These are phyloP conservation scores for Epicoccum nigrum DNA, from an alignment of 2,329 filamentous ascomycete species.

Conservation along the genomic window DNA sequence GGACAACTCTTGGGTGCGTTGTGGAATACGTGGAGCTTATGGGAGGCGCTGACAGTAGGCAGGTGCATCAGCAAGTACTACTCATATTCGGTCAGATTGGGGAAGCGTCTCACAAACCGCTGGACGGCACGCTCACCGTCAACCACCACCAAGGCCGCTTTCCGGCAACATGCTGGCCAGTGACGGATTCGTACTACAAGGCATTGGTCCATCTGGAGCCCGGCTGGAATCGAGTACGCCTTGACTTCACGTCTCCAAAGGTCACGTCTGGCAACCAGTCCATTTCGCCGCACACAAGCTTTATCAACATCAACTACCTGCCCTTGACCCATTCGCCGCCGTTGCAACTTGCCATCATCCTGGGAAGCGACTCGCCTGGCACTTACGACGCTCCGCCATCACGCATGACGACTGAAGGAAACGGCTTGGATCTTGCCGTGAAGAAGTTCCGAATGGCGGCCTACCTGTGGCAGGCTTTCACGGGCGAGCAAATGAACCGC, in stretches of 20 bases:
- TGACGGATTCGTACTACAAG: slow-evolving; percentile 89
- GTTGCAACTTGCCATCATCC: slow-evolving; percentile 83
- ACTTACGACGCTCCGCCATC: slow-evolving; percentile 84
- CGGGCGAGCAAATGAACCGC: slow-evolving; percentile 92
- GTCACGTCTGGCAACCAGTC: slow-evolving; percentile 71
- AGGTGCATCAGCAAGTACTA: slow-evolving; percentile 92
- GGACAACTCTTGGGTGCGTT: slow-evolving; percentile 82
- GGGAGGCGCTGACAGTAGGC: slow-evolving; percentile 23
- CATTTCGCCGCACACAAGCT: slow-evolving; percentile 76
- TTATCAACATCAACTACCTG: slow-evolving; percentile 84
- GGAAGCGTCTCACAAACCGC: slow-evolving; percentile 67
- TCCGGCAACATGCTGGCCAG: slow-evolving; percentile 83
- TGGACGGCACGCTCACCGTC: slow-evolving; percentile 82
- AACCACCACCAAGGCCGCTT: slow-evolving; percentile 85
- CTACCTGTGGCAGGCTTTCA: slow-evolving; percentile 97
- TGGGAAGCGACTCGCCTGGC: slow-evolving; percentile 85
- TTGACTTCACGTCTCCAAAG: slow-evolving; percentile 88
- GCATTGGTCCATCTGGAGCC: slow-evolving; percentile 87
- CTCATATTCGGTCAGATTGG: slow-evolving; percentile 82
- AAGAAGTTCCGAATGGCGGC: slow-evolving; percentile 94
- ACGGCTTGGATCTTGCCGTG: slow-evolving; percentile 78
- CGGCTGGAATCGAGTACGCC: slow-evolving; percentile 83
- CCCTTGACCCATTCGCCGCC: slow-evolving; percentile 79
- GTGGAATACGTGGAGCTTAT: not conserved
- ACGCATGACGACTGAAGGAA: slow-evolving; percentile 78